Conservation (phyloP, 1,284 basidiomycete genomes). For the Ustilago curta region DNA sequence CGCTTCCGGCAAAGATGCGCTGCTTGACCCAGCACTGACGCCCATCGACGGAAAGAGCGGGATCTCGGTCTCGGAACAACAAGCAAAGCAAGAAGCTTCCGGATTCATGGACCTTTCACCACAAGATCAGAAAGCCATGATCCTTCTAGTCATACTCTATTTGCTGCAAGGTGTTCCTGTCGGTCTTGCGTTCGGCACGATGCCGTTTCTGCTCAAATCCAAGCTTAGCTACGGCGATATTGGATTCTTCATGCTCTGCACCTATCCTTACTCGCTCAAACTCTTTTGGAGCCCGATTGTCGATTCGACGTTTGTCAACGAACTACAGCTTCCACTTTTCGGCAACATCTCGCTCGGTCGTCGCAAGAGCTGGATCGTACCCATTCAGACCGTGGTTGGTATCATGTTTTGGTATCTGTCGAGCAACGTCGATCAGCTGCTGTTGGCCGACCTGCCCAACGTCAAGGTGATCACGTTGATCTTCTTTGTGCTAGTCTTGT, state of each 20-base stretch:
- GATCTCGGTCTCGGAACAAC: constrained; percentile 17
- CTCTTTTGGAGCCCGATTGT: constrained; percentile 98
- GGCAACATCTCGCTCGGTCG: constrained; percentile 76
- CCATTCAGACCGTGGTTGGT: constrained; percentile 92
- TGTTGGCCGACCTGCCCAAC: constrained; percentile 83
- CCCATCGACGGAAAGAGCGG: constrained; percentile 29
- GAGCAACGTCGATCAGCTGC: constrained; percentile 80
- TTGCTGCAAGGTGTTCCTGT: constrained; percentile 96
- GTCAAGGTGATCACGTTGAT: constrained; percentile 83
- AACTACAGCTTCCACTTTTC: constrained; percentile 63
- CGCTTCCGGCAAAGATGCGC: constrained; percentile 10
- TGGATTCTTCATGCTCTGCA: constrained; percentile 90
- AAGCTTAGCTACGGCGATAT: constrained; percentile 96
- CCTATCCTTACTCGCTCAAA: constrained; percentile 97
- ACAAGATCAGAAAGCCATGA: constrained; percentile 75
- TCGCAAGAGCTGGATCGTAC: constrained; percentile 98
- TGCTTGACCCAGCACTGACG: constrained; percentile 13
- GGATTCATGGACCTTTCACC: constrained; percentile 54
- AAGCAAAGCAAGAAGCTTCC: constrained; percentile 32
- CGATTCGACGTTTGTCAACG: constrained; percentile 85
- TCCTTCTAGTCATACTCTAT: constrained; percentile 86
- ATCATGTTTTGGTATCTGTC: constrained; percentile 89
- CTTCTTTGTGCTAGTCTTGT: constrained; percentile 87
- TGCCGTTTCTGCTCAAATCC: constrained; percentile 94
- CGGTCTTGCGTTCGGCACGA: constrained; percentile 80